Base-by-base conservation (phyloP, 169 alveolate genomes). In the Cardiosporidium cionae region DNA sequence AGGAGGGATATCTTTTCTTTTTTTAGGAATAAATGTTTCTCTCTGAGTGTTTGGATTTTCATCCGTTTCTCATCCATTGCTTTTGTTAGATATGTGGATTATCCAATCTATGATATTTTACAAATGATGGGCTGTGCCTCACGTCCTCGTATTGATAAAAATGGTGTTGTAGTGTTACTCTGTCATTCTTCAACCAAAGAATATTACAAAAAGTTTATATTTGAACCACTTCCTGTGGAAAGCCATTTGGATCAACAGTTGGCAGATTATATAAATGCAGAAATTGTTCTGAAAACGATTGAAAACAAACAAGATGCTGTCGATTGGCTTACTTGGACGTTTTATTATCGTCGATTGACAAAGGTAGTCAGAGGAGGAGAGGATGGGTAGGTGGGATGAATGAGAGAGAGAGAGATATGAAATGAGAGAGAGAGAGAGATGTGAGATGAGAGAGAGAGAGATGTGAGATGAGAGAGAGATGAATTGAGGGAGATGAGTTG, bases 261-360 rank as follows among this genome's bases (percentile, higher is more conserved):
- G 44, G 96, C 93, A 68, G 99, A 97, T 72, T 95, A 90, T 81
- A 69, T 97, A 36, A 96, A 96, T 76, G 97, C 98, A 28, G 99
- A 97, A 82, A 93, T 98, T 5, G 98, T 95, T 23, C 90, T 94
- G 86, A 96, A 94, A 65, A 94, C 94, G 33, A 89, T 98, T 62
- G 96, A 93, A 62, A 93, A 89, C 74, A 95, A 93, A 76, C 98
- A 96, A 78, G 99, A 95, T 76, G 96, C 98, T 23, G 91, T 98
- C 16, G 99, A 97, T 81, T 98, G 99, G 98, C 90, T 97, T 32
- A 96, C 99, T 29, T 98, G 99, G 99, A 93, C 99, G 25, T 95
- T 96, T 82, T 92, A 94, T 92, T 97, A 97, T 84, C 86, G 99
- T 70, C 90, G 99, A 73, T 89, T 98, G 22, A 85, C 97, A 9